These are phyloP conservation scores for Septoria petroselini DNA, from an alignment of 2,329 filamentous ascomycete species.

Conservation along the genomic window DNA sequence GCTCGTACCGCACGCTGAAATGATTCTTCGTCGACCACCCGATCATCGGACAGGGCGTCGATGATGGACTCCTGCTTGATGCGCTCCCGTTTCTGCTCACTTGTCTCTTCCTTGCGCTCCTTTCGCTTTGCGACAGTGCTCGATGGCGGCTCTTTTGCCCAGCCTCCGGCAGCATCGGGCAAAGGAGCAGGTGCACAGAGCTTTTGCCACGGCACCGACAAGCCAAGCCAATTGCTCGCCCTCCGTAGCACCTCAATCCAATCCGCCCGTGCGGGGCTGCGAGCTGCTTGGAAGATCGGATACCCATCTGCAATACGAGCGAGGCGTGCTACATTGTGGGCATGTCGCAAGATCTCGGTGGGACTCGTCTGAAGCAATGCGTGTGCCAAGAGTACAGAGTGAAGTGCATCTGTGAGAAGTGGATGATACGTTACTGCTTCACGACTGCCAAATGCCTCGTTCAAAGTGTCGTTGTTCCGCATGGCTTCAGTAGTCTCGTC, in stretches of 20 bases:
- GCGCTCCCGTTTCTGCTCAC: slow-evolving; percentile 57
- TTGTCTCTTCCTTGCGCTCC: slow-evolving; percentile 41
- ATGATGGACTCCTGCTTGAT: slow-evolving; percentile 64
- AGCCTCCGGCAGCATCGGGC: slow-evolving; percentile 38
- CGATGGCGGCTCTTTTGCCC: slow-evolving; percentile 32
- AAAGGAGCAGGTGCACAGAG: slow-evolving; percentile 58
- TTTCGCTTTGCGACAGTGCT: slow-evolving; percentile 26
- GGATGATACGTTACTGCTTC: slow-evolving; percentile 79
- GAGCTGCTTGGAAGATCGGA: slow-evolving; percentile 71
- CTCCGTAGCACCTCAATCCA: slow-evolving; percentile 74
- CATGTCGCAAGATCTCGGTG: slow-evolving; percentile 74
- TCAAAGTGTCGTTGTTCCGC: slow-evolving; percentile 30
- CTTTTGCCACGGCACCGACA: slow-evolving; percentile 65
- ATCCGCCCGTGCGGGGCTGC: slow-evolving; percentile 70
- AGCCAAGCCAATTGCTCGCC: slow-evolving; percentile 65
- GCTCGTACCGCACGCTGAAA: slow-evolving; percentile 63
- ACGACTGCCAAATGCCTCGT: slow-evolving; percentile 45
- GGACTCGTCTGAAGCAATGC: slow-evolving; percentile 73
- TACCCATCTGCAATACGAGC: slow-evolving; percentile 73
- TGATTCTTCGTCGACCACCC: slow-evolving; percentile 63
- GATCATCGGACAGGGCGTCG: slow-evolving; percentile 65
- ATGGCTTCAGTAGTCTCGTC: slow-evolving; percentile 33
- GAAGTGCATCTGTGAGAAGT: slow-evolving; percentile 72
- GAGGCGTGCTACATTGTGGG: slow-evolving; percentile 75
- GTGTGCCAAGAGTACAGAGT: slow-evolving; percentile 74